Conservation (phyloP, 225 moss, liverwort and hornwort species). For the Lunularia cruciata region DNA sequence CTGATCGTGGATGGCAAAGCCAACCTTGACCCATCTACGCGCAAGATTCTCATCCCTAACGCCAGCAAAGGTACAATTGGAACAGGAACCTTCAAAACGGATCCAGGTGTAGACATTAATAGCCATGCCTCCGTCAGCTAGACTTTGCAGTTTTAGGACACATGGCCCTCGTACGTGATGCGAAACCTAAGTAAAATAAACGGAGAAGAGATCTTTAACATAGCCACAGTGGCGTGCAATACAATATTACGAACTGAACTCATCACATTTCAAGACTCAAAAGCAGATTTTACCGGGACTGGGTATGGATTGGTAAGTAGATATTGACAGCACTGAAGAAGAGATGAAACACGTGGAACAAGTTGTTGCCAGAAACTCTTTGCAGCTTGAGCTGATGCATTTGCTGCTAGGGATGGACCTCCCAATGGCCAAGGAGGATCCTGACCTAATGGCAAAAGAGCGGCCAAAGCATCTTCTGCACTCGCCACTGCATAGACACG, state of each 20-base stretch:
- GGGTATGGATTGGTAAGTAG: conserved; percentile 85
- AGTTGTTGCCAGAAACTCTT: conserved; percentile 89
- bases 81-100: conserved; percentile 73
- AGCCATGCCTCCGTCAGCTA: neutral
- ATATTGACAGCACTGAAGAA: conserved; percentile 91
- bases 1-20: conserved; percentile 52
- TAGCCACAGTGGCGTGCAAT: too few species aligned
- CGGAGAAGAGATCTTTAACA: too few species aligned
- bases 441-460: conserved; percentile 77
- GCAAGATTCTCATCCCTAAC: conserved; percentile 79
- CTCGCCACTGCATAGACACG: conserved; percentile 54
- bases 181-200: too few species aligned
- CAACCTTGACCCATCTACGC: conserved; percentile 87
- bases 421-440: conserved; percentile 93
- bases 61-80: conserved; percentile 82
- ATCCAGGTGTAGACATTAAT: neutral
- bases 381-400: conserved; percentile 65
- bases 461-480: conserved; percentile 89
- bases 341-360: conserved; percentile 80
- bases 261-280: too few species aligned
- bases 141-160: too few species aligned
- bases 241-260: too few species aligned
- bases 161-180: too few species aligned
- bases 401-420: conserved; percentile 70
- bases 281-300: conserved; percentile 64